A percentile compares a stretch with the other conserved stretches of the same genome.
Evolutionary conservation across 192 early-diverging fungal genomes (phyloP).

Genomic region (Bifiguratus adelaidae): DNA sequence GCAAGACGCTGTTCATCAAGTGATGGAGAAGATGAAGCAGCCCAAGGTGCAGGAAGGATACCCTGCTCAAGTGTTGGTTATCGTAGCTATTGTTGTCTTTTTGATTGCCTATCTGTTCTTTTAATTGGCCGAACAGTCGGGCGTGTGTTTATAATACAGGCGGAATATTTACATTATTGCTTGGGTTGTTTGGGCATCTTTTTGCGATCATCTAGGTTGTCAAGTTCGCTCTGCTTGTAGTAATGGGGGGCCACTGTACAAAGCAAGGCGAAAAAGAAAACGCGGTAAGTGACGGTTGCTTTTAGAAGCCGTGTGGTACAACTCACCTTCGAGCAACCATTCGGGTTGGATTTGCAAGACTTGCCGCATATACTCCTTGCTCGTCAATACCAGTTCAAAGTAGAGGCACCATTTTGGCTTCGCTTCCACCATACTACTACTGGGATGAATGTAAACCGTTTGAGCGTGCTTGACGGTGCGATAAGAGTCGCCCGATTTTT

Average conservation of each 20-base stretch:
- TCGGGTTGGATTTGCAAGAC: conserved; percentile 84
- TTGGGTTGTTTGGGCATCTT: conserved; percentile 34
- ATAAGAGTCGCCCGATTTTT: conserved; percentile 84
- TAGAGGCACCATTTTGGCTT: conserved; percentile 86
- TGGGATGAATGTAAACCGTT: conserved; percentile 89
- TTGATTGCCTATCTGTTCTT: conserved; percentile 55
- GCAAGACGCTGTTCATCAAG: conserved; percentile 20
- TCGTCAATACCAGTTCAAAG: conserved; percentile 88
- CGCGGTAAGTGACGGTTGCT: neutral
- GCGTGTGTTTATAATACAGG: too few relatives aligned
- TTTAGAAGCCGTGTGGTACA: neutral
- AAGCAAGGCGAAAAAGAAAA: neutral
- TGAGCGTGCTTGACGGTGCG: conserved; percentile 83
- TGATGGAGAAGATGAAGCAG: conserved; percentile 14
- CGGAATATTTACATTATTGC: too few relatives aligned
- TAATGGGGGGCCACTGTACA: conserved; percentile 63
- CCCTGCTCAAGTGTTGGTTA: conserved; percentile 45
- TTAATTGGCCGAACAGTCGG: too few relatives aligned
- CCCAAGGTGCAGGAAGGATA: conserved; percentile 43
- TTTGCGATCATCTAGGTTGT: conserved; percentile 37
- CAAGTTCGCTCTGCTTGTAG: conserved; percentile 59
- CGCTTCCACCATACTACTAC: conserved; percentile 65
- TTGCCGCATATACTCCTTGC: conserved; percentile 93
- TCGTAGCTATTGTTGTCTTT: conserved; percentile 46
- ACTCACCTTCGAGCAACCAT: conserved; percentile 70